Evolutionary conservation across 2,329 filamentous ascomycete species (phyloP).

Genomic region (Cercospora berteroae): DNA sequence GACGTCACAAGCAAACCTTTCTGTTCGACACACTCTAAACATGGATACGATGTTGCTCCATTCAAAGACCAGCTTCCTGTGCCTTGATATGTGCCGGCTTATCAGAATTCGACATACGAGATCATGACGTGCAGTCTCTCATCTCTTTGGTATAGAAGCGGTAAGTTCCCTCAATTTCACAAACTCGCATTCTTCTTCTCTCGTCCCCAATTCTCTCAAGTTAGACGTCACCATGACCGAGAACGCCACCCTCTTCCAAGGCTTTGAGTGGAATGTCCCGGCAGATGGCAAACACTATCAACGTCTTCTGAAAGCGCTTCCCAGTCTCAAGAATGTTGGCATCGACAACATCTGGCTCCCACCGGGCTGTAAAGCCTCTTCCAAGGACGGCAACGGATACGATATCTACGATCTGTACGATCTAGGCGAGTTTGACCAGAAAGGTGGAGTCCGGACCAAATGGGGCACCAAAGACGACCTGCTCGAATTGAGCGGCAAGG

Average conservation of each 20-base stretch:
- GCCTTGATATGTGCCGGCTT: neutral
- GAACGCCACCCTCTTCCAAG: conserved; percentile 60
- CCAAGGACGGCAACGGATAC: conserved; percentile 58
- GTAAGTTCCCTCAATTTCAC: neutral
- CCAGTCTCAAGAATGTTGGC: conserved; percentile 58
- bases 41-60: conserved; percentile 1
- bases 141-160: neutral
- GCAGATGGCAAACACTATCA: conserved; percentile 62
- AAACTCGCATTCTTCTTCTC: neutral
- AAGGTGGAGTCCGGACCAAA: conserved; percentile 61
- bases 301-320: conserved; percentile 54
- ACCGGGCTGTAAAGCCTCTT: conserved; percentile 65
- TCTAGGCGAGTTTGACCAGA: conserved; percentile 67
- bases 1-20: neutral
- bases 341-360: conserved; percentile 66
- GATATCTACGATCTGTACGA: conserved; percentile 58
- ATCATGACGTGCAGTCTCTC: conserved; percentile 5
- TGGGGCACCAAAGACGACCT: conserved; percentile 66
- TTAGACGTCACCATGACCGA: conserved; percentile 22
- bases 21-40: too few species aligned
- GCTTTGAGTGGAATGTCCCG: conserved; percentile 69
- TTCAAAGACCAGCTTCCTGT: neutral
- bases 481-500: conserved; percentile 50
- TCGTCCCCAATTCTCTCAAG: neutral
- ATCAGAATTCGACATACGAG: neutral